Evolutionary conservation across 495 filamentous ascomycete species (phyloP).

Genomic region (Astrothelium macrocarpum): DNA sequence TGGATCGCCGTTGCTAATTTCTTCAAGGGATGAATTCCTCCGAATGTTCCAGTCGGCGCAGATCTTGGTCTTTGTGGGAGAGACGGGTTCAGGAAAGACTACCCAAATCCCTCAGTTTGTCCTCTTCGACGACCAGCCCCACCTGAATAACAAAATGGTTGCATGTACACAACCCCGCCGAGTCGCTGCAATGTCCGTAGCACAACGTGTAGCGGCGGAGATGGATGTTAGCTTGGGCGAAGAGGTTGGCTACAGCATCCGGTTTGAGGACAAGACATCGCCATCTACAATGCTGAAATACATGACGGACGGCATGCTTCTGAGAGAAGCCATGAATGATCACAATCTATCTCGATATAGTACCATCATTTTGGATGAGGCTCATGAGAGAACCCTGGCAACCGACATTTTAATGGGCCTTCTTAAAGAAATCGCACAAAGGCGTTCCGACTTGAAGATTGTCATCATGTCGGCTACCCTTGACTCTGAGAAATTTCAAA

Average conservation of each 20-base stretch:
- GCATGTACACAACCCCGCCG: slow-evolving; percentile 97
- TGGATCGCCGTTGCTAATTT: slow-evolving; percentile 10
- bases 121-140: slow-evolving; percentile 89
- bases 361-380: slow-evolving; percentile 97
- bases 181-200: slow-evolving; percentile 98
- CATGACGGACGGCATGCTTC: slow-evolving; percentile 99
- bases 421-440: slow-evolving; percentile 70
- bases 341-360: slow-evolving; percentile 83
- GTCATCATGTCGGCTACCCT: slow-evolving; percentile 98
- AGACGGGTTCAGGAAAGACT: slow-evolving; percentile 98
- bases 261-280: slow-evolving; percentile 93
- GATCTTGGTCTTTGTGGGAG: slow-evolving; percentile 96
- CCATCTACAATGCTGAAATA: slow-evolving; percentile 93
- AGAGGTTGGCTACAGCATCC: slow-evolving; percentile 97
- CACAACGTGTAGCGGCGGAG: slow-evolving; percentile 94
- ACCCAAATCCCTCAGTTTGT: slow-evolving; percentile 99
- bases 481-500: slow-evolving; percentile 95
- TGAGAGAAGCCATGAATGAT: slow-evolving; percentile 97
- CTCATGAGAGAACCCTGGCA: slow-evolving; percentile 89
- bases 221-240: slow-evolving; percentile 90
- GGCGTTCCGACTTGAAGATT: slow-evolving; percentile 82
- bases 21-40: slow-evolving; percentile 75
- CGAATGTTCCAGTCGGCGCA: slow-evolving; percentile 84
- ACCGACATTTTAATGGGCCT: slow-evolving; percentile 96
- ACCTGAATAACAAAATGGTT: slow-evolving; percentile 73